These are phyloP conservation scores for Xylaria arbuscula DNA, from an alignment of 2,329 filamentous ascomycete genomes.

Conservation along the genomic window DNA sequence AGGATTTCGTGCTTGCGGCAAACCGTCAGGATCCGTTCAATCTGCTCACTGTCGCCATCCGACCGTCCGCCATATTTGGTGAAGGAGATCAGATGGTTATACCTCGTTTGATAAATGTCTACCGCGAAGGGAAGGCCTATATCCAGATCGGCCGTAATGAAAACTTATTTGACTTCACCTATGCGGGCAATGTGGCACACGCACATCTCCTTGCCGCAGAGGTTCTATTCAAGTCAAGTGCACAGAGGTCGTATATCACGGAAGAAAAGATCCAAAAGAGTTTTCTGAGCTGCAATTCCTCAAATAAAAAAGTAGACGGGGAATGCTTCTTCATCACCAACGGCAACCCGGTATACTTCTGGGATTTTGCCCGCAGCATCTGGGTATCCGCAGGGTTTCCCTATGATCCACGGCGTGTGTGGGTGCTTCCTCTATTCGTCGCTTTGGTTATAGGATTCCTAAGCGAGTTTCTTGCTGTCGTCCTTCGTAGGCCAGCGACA, in stretches of 20 bases:
- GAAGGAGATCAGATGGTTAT: constrained; percentile 21
- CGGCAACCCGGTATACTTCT: neutral
- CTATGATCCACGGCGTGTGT: neutral
- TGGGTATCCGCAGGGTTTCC: neutral
- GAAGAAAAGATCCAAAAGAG: neutral
- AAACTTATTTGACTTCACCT: constrained; percentile 1
- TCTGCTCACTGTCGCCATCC: constrained; percentile 13
- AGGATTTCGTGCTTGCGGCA: neutral
- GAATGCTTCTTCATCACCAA: constrained; percentile 3
- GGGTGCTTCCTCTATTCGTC: neutral
- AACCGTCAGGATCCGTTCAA: neutral
- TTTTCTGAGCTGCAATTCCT: neutral
- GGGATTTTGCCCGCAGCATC: neutral
- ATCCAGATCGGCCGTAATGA: neutral
- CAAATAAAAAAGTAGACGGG: neutral
- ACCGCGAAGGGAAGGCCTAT: neutral
- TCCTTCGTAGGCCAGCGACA: neutral
- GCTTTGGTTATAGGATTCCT: neutral
- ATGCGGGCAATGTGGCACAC: neutral
- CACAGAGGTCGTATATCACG: neutral
- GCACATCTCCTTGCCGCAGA: neutral
- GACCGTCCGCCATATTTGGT: constrained; percentile 11
- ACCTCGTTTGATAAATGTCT: constrained; percentile 11
- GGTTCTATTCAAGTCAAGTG: neutral
- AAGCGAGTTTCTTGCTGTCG: neutral